Percentiles rank a stretch among this genome's conserved stretches.
These are phyloP conservation scores for Gossypium herbaceum DNA, from an alignment of 345 rosid species.

Conservation along the genomic window DNA sequence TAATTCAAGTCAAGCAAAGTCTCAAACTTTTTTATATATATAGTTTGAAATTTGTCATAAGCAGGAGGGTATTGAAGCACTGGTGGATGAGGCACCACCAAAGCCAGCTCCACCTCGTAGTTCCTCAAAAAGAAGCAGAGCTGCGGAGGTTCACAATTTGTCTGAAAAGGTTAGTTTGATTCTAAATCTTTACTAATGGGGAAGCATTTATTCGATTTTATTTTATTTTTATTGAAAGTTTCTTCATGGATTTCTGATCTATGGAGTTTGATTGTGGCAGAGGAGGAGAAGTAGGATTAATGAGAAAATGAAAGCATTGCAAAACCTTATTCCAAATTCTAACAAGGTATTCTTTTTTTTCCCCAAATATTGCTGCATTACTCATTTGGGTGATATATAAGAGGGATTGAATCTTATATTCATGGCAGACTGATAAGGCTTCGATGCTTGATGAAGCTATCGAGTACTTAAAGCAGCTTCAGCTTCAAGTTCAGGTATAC, in stretches of 20 bases:
- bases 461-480: slow-evolving; percentile 90
- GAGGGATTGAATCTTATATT: slow-evolving; percentile 15
- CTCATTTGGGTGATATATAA: not conserved
- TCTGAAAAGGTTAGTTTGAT: slow-evolving; percentile 73
- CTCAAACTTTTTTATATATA: not conserved
- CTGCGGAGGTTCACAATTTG: slow-evolving; percentile 94
- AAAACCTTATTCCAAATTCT: slow-evolving; percentile 87
- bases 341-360: slow-evolving; percentile 53
- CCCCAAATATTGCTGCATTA: not conserved
- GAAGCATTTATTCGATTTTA: not conserved
- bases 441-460: slow-evolving; percentile 97
- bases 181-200: not conserved
- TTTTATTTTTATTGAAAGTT: not conserved
- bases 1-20: not conserved
- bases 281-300: slow-evolving; percentile 94
- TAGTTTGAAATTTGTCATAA: slow-evolving; percentile 7
- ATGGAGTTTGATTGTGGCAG: slow-evolving; percentile 32
- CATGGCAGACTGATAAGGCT: slow-evolving; percentile 79
- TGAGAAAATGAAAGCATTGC: slow-evolving; percentile 97
- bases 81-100: slow-evolving; percentile 43
- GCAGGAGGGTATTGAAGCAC: slow-evolving; percentile 68
- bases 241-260: slow-evolving; percentile 5
- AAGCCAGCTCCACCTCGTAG: slow-evolving; percentile 47
- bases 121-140: slow-evolving; percentile 87
- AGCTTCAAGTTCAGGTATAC: slow-evolving; percentile 87